Percentiles rank a stretch among this genome's conserved stretches.
These are phyloP conservation scores for Epichloe typhina DNA, from an alignment of 2,329 filamentous ascomycete species.

Conservation along the genomic window DNA sequence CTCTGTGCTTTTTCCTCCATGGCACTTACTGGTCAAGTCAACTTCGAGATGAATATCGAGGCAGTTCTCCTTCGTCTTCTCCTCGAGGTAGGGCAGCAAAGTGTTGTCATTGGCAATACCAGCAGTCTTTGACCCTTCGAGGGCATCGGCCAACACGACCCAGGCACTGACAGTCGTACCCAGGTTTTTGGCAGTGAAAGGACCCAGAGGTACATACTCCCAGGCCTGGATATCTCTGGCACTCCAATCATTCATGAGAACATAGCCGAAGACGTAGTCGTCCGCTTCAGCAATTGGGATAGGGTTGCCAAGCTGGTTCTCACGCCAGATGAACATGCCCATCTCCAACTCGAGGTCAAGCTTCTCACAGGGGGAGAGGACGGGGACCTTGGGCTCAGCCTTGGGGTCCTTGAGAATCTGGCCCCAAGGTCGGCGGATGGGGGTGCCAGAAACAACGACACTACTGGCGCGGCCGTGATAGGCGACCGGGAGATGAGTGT, in stretches of 20 bases:
- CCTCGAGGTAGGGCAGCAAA: constrained; percentile 36
- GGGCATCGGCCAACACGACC: constrained; percentile 47
- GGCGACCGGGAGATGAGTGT: constrained; percentile 65
- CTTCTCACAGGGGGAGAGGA: constrained; percentile 47
- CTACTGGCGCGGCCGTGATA: constrained; percentile 72
- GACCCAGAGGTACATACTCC: constrained; percentile 49
- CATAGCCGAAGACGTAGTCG: constrained; percentile 57
- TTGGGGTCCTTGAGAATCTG: constrained; percentile 46
- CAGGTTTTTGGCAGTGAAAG: constrained; percentile 49
- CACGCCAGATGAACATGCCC: constrained; percentile 57
- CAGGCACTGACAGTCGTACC: constrained; percentile 48
- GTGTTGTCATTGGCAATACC: constrained; percentile 21
- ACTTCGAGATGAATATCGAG: constrained; percentile 26
- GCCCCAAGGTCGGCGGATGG: constrained; percentile 58
- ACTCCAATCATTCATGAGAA: constrained; percentile 53
- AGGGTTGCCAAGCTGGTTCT: constrained; percentile 53
- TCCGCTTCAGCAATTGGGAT: constrained; percentile 54
- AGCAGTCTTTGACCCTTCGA: constrained; percentile 21
- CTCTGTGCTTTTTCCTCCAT: neutral
- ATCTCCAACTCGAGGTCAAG: constrained; percentile 72
- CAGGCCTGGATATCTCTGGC: constrained; percentile 48
- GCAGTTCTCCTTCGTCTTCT: constrained; percentile 29
- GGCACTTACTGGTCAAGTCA: constrained; percentile 23
- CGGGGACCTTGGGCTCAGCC: constrained; percentile 39
- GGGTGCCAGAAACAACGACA: constrained; percentile 59